Percentiles rank a stretch among this genome's conserved stretches.
Evolutionary conservation across 257 asterid genomes (phyloP).

Genomic region (Scutellaria galericulata): DNA sequence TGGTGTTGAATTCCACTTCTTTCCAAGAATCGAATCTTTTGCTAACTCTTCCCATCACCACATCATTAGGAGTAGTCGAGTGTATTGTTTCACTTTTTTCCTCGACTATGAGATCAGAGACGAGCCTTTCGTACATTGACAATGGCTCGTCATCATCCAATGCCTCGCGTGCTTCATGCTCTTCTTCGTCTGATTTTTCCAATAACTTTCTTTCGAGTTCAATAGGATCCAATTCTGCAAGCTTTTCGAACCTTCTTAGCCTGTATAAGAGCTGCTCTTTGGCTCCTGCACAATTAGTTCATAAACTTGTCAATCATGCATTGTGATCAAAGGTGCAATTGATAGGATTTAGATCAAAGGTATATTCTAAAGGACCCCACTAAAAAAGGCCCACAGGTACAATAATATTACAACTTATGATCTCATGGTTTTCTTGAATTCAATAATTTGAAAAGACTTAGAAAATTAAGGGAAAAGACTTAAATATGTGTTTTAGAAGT

Average conservation of each 20-base stretch:
- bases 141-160: constrained; percentile 32
- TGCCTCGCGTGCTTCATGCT: constrained; percentile 30
- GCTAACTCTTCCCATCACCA: constrained; percentile 50
- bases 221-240: constrained; percentile 78
- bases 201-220: constrained; percentile 76
- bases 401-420: constrained; percentile 1
- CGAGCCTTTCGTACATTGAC: constrained; percentile 45
- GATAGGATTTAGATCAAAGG: not conserved
- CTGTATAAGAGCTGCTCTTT: constrained; percentile 72
- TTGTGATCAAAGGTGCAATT: constrained; percentile 9
- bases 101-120: constrained; percentile 61
- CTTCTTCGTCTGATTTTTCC: constrained; percentile 57
- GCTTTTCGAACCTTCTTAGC: constrained; percentile 75
- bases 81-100: constrained; percentile 42
- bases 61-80: constrained; percentile 37
- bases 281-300: constrained; percentile 56
- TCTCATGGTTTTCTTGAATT: constrained; percentile 4
- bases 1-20: constrained; percentile 52
- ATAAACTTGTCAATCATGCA: constrained; percentile 1
- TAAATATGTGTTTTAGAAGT: constrained; percentile 31
- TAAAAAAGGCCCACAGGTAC: constrained; percentile 27
- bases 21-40: constrained; percentile 56
- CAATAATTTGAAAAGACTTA: not conserved
- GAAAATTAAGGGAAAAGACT: constrained; percentile 5
- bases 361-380: not conserved